These are phyloP conservation scores for Podila epigama DNA, from an alignment of 192 early-diverging fungal genomes.

Conservation along the genomic window DNA sequence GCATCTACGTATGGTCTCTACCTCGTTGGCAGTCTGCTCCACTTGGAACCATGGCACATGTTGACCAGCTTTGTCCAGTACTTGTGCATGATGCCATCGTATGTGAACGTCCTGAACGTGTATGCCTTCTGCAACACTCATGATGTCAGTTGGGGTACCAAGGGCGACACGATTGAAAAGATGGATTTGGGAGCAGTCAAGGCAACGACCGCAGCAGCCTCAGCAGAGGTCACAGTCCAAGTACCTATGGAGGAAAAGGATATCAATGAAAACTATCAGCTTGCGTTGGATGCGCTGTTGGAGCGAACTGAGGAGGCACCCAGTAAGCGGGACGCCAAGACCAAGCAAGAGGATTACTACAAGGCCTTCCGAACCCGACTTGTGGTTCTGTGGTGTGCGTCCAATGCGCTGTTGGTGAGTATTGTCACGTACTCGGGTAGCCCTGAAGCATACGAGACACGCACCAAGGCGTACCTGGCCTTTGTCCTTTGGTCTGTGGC, in stretches of 20 bases:
- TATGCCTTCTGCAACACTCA: conserved; percentile 97
- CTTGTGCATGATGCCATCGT: conserved; percentile 75
- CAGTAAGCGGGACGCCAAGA: conserved; percentile 62
- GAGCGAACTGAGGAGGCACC: conserved; percentile 45
- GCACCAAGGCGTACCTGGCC: conserved; percentile 69
- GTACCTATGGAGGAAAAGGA: conserved; percentile 78
- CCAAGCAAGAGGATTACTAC: conserved; percentile 89
- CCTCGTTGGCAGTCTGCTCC: conserved; percentile 75
- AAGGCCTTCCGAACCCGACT: conserved; percentile 85
- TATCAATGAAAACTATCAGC: conserved; percentile 80
- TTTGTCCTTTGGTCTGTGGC: conserved; percentile 90
- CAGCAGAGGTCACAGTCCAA: conserved; percentile 76
- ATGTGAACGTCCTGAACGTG: conserved; percentile 88
- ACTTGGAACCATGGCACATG: conserved; percentile 93
- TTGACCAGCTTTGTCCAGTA: conserved; percentile 87
- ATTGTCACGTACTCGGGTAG: conserved; percentile 67
- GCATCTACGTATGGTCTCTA: conserved; percentile 87
- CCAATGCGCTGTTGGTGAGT: conserved; percentile 77
- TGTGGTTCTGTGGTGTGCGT: conserved; percentile 85
- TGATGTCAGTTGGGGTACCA: conserved; percentile 95
- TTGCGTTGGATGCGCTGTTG: conserved; percentile 66
- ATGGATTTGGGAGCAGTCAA: conserved; percentile 81
- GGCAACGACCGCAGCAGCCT: conserved; percentile 61
- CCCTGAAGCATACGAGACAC: conserved; percentile 17
- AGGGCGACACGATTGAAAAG: conserved; percentile 78